A percentile compares a stretch with the other conserved stretches of the same genome.
These are phyloP conservation scores for Globisporangium irregulare DNA, from an alignment of 352 stramenopile species.

Conservation along the genomic window DNA sequence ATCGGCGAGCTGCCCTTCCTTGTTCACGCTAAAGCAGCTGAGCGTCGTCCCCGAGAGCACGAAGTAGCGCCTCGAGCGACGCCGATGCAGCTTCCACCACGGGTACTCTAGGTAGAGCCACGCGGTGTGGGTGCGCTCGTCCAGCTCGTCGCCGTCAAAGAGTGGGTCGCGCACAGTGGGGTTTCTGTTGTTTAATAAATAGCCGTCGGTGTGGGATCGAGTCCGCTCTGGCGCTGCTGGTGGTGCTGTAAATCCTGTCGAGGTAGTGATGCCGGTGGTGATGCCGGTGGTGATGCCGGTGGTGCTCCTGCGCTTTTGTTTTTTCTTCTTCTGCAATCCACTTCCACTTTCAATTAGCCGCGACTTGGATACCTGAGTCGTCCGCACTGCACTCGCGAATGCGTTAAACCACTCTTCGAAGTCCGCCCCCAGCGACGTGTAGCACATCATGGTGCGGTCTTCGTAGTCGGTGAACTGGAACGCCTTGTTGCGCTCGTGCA, in stretches of 20 bases:
- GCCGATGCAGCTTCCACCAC: conserved; percentile 32
- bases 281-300: background rate
- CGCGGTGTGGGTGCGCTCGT: conserved; percentile 20
- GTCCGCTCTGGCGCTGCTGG: background rate
- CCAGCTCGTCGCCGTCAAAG: conserved; percentile 4
- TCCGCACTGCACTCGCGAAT: conserved; percentile 33
- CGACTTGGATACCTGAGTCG: conserved; percentile 35
- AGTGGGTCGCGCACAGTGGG: background rate
- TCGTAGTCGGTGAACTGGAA: conserved; percentile 47
- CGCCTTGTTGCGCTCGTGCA: conserved; percentile 48
- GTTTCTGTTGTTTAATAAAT: conserved; percentile 4
- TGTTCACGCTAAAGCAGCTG: conserved; percentile 55
- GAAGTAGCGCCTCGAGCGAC: conserved; percentile 29
- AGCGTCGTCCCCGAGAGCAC: conserved; percentile 37
- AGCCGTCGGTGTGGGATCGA: background rate
- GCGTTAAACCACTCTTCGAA: conserved; percentile 48
- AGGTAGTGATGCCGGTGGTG: background rate
- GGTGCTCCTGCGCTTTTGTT: background rate
- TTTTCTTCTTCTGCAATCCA: background rate
- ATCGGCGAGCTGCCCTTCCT: conserved; percentile 34
- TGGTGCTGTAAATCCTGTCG: background rate
- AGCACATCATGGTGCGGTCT: conserved; percentile 33
- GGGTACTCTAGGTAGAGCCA: conserved; percentile 42
- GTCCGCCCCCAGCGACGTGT: conserved; percentile 35
- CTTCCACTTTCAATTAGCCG: background rate